Conservation (phyloP, 2,329 filamentous ascomycete species). For the Capronia coronata region DNA sequence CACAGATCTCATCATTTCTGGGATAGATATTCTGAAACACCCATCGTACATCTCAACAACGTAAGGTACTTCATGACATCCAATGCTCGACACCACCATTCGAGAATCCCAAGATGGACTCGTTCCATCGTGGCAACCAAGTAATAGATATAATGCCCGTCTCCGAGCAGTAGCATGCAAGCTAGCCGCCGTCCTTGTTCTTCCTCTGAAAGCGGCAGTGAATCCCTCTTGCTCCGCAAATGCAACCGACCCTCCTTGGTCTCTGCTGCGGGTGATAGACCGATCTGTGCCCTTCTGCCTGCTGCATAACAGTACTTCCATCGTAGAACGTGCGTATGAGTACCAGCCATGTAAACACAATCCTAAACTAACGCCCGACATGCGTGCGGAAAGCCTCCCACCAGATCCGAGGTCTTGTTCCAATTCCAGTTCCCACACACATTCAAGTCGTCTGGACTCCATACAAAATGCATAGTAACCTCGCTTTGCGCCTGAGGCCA, state of each 20-base stretch:
- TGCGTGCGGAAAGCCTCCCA: neutral
- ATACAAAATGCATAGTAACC: neutral
- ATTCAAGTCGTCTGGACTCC: neutral
- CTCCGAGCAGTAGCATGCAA: too few relatives aligned
- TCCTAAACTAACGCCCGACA: neutral
- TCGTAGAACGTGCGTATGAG: neutral
- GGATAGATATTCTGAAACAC: too few relatives aligned
- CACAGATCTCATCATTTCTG: too few relatives aligned
- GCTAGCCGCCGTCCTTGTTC: too few relatives aligned
- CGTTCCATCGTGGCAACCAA: too few relatives aligned
- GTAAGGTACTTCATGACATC: too few relatives aligned
- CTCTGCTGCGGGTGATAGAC: neutral
- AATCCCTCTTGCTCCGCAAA: neutral
- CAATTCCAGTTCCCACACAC: neutral
- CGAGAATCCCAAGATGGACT: too few relatives aligned
- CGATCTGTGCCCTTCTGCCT: neutral
- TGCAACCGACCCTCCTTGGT: neutral
- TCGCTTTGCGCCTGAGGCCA: constrained; percentile 9
- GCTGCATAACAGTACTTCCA: neutral
- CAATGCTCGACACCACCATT: too few relatives aligned
- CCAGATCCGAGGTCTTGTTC: neutral
- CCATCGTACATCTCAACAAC: too few relatives aligned
- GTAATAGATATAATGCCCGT: too few relatives aligned
- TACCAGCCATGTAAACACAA: neutral
- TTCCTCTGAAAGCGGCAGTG: too few relatives aligned